phyloP scores from a whole-genome alignment of 768 basidiomycete species.

The Pulveroboletus ravenelii region DNA sequence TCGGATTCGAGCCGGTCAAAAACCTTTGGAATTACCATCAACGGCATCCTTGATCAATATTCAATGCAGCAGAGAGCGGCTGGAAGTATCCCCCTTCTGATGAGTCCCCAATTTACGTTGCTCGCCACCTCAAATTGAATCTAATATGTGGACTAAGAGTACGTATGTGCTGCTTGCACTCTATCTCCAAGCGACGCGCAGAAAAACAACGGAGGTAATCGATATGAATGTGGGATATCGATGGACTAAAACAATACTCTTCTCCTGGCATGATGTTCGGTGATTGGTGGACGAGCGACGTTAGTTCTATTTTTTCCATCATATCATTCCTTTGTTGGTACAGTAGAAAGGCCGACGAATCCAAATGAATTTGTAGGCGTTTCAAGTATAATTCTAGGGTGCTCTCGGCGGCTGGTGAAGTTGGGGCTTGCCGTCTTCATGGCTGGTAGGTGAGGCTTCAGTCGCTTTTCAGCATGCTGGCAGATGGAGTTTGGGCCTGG shows the following conservation, averaged over 20 bases:
- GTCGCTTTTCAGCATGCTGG: too few relatives aligned
- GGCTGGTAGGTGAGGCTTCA: too few relatives aligned
- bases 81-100: conserved; percentile 4
- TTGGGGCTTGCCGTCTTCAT: too few relatives aligned
- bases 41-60: conserved; percentile 13
- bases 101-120: not conserved
- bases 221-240: conserved; percentile 30
- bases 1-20: not conserved
- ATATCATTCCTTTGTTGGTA: conserved; percentile 6
- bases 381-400: too few relatives aligned
- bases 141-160: conserved; percentile 1
- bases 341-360: not conserved
- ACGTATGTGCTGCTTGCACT: conserved; percentile 1
- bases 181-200: conserved; percentile 8
- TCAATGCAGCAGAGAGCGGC: conserved; percentile 1
- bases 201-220: conserved; percentile 46
- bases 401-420: too few relatives aligned
- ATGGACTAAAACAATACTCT: conserved; percentile 7
- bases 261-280: conserved; percentile 5
- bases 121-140: not conserved
- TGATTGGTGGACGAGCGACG: conserved; percentile 5
- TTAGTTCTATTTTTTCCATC: conserved; percentile 7
- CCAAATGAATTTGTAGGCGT: not conserved
- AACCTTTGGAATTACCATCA: conserved; percentile 5
- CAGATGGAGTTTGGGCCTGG: too few relatives aligned